Evolutionary conservation across 129 eudicot genomes (phyloP).

Genomic region (Flaveria sonorensis): DNA sequence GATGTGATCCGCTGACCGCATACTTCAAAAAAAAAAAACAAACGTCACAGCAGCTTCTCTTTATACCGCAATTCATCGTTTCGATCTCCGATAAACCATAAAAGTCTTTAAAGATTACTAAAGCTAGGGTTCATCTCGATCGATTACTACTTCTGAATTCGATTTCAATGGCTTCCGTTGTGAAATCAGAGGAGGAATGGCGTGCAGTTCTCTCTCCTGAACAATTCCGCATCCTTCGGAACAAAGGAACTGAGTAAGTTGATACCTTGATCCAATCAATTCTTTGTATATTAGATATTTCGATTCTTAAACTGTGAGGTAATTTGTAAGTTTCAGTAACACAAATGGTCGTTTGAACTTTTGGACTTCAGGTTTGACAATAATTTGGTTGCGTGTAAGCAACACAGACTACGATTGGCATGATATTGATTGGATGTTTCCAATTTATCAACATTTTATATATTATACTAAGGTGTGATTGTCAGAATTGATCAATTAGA

Average conservation of each 20-base stretch:
- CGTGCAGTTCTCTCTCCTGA: slow-evolving; percentile 73
- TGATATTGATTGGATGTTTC: not conserved
- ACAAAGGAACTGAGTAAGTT: slow-evolving; percentile 79
- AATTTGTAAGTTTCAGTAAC: not conserved
- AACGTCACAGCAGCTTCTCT: too few relatives aligned
- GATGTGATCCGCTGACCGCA: too few relatives aligned
- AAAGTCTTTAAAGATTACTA: not conserved
- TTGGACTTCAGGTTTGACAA: not conserved
- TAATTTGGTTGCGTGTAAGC: too few relatives aligned
- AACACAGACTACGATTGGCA: not conserved
- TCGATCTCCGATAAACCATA: not conserved
- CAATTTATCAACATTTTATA: not conserved
- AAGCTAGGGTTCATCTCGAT: not conserved
- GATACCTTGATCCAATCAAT: slow-evolving; percentile 10
- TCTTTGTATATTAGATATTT: not conserved
- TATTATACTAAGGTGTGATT: too few relatives aligned
- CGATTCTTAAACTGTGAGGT: not conserved
- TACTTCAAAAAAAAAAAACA: too few relatives aligned
- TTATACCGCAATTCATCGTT: too few relatives aligned
- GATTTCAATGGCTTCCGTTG: slow-evolving; percentile 32
- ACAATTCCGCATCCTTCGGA: slow-evolving; percentile 82
- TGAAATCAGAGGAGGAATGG: slow-evolving; percentile 89
- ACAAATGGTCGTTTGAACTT: slow-evolving; percentile 12
- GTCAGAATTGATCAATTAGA: too few relatives aligned
- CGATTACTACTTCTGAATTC: not conserved